These are phyloP conservation scores for Serpula lacrymans DNA, from an alignment of 768 basidiomycete species.

Conservation along the genomic window DNA sequence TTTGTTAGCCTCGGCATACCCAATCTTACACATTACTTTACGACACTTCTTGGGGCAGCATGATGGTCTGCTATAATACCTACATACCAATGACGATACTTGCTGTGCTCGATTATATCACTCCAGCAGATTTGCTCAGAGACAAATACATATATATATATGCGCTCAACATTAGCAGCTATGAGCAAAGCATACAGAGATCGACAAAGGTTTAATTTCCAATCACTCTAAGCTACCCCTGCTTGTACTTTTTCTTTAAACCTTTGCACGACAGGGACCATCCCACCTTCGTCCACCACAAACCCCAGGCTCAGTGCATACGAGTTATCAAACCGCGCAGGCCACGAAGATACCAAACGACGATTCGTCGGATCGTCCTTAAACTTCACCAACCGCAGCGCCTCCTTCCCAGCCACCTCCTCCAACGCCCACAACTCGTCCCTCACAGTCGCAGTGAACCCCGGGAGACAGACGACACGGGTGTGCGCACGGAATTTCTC, in stretches of 20 bases:
- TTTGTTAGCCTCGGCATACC: too few species aligned
- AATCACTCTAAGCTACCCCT: constrained; percentile 15
- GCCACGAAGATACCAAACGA: constrained; percentile 47
- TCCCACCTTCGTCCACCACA: constrained; percentile 42
- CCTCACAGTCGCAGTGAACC: constrained; percentile 53
- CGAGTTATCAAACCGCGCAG: constrained; percentile 41
- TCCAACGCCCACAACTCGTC: constrained; percentile 53
- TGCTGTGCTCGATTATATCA: too few species aligned
- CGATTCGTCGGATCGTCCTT: constrained; percentile 41
- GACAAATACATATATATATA: too few species aligned
- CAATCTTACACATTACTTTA: too few species aligned
- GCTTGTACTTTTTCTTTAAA: constrained; percentile 31
- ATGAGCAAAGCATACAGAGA: too few species aligned
- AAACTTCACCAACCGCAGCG: constrained; percentile 44
- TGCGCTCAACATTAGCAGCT: too few species aligned
- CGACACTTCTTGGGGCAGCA: too few species aligned
- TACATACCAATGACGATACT: too few species aligned
- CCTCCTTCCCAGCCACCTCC: constrained; percentile 47
- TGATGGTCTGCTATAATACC: too few species aligned
- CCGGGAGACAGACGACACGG: constrained; percentile 56
- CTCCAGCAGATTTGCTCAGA: too few species aligned
- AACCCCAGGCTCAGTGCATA: constrained; percentile 43
- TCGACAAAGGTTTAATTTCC: too few species aligned
- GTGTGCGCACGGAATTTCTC: constrained; percentile 39
- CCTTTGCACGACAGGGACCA: constrained; percentile 39